Evolutionary conservation across 208 protist genomes (phyloP).

Genomic region (Leishmania mexicana): DNA sequence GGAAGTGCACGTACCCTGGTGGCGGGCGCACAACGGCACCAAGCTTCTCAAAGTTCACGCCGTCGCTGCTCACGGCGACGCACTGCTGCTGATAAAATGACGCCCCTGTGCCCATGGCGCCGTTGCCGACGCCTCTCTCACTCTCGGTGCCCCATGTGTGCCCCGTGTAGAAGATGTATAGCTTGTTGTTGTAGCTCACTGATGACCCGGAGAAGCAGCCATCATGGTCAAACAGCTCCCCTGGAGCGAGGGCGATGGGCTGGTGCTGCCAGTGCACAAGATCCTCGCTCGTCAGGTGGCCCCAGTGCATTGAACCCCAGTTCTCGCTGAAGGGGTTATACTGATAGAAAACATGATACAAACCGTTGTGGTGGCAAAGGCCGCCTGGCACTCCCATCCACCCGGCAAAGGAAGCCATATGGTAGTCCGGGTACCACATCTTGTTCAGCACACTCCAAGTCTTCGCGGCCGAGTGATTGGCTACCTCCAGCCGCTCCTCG

Average conservation of each 20-base stretch:
- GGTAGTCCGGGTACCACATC: conserved; percentile 52
- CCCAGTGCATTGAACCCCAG: conserved; percentile 65
- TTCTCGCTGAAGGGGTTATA: conserved; percentile 46
- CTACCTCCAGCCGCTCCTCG: conserved; percentile 21
- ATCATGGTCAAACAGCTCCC: conserved; percentile 41
- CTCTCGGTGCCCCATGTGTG: conserved; percentile 32
- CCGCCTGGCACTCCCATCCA: conserved; percentile 57
- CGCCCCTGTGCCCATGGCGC: not conserved
- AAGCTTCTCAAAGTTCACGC: conserved; percentile 40
- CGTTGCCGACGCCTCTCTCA: conserved; percentile 17
- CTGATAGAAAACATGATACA: conserved; percentile 58
- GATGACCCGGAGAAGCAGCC: conserved; percentile 61
- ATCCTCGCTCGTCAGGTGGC: conserved; percentile 43
- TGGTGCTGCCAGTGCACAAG: conserved; percentile 51
- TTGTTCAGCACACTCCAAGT: conserved; percentile 18
- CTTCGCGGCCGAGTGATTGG: conserved; percentile 15
- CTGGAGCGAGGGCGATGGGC: conserved; percentile 43
- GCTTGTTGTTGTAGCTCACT: conserved; percentile 35
- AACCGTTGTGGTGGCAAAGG: conserved; percentile 38
- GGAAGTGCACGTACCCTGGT: conserved; percentile 37
- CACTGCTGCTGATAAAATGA: conserved; percentile 55
- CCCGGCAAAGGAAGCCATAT: conserved; percentile 36
- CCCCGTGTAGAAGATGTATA: conserved; percentile 66
- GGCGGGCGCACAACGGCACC: conserved; percentile 32
- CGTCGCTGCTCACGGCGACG: conserved; percentile 54